phyloP scores from a whole-genome alignment of 345 rosid species.

The Bretschneidera sinensis region DNA sequence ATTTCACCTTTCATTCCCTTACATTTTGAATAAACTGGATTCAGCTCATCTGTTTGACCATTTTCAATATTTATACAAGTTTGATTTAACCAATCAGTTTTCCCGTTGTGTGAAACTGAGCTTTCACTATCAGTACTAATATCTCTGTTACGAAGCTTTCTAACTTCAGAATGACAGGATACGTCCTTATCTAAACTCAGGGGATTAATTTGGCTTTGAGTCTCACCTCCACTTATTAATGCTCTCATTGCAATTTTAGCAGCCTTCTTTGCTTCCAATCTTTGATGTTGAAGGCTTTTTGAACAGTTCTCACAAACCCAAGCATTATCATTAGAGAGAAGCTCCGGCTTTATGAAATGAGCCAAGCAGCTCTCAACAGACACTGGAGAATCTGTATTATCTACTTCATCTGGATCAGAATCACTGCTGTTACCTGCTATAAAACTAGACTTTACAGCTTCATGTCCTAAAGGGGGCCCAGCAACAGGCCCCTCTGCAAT shows the following conservation, averaged over 20 bases:
- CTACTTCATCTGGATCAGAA: slow-evolving; percentile 95
- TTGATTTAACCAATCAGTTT: slow-evolving; percentile 18
- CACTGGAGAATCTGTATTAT: slow-evolving; percentile 76
- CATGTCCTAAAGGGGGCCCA: slow-evolving; percentile 55
- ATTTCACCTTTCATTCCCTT: slow-evolving; percentile 17
- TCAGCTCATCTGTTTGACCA: slow-evolving; percentile 16
- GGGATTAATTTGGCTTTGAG: slow-evolving; percentile 15
- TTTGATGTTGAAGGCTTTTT: slow-evolving; percentile 38
- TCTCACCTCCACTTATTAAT: slow-evolving; percentile 28
- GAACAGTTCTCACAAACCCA: slow-evolving; percentile 96
- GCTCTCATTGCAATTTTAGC: slow-evolving; percentile 20
- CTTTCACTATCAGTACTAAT: slow-evolving; percentile 18
- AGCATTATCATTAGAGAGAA: slow-evolving; percentile 85
- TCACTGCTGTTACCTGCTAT: slow-evolving; percentile 67
- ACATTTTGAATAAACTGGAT: slow-evolving; percentile 13
- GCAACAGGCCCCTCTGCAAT: slow-evolving; percentile 41
- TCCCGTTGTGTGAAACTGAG: slow-evolving; percentile 21
- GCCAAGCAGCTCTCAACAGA: slow-evolving; percentile 89
- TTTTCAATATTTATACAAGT: slow-evolving; percentile 24
- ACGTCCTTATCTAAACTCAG: slow-evolving; percentile 14
- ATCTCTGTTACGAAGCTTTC: slow-evolving; percentile 30
- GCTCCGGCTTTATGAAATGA: slow-evolving; percentile 78
- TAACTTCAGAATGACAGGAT: slow-evolving; percentile 17
- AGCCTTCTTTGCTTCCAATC: slow-evolving; percentile 36
- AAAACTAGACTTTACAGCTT: slow-evolving; percentile 45